Base-by-base conservation (phyloP, 1,139 yeast species). In the Entelexis sorbosivorans region DNA sequence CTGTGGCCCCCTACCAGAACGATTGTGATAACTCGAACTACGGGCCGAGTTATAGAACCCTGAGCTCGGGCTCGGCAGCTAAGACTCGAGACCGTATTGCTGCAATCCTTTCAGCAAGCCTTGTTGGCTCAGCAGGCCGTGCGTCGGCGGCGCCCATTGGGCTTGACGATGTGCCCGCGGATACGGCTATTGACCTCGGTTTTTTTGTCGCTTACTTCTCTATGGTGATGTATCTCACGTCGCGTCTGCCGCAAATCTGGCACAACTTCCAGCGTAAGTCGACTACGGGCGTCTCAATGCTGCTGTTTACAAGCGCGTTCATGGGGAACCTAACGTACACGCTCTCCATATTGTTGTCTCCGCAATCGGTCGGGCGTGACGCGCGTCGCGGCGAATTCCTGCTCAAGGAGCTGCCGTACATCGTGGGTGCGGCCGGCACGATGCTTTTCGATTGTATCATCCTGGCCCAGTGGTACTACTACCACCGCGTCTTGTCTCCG, bases 341-440 rank as follows among this genome's bases (percentile, higher is more conserved):
- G 0, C 59, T 81, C 14, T 84, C 95, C 2, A 81, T 89, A 29
- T 61, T 86, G 44, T 52, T 60, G 17, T 59, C 69, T 1, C 85
- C 55, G 56, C 73, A 57, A 61, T 75, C 66, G 60, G 51, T 62
- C 17, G 60, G 63, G n/a, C 11, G 29, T 2, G 66, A 72, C 29
- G 52, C 53, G 7, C 38, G 44, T 32, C 73, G 73, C 55, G 51
- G 63, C 45, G 70, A 60, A 11, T 89, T 85, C 62, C 66, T 88
- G 46, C 56, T 69, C 55, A 79, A 78, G 51, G 95, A 87, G 61
- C 67, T 87, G 51, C 95, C 97, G 0, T 89, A 83, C 61, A 74
- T 89, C 24, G 61, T 88, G 31, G 96, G 96, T 0, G 82, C 94
- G 57, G 77, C 89, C 0, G 96, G 96, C 5, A 88, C 96, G 0